Conservation (phyloP, 164 flowering plant species). For the Chimonanthus praecox region DNA sequence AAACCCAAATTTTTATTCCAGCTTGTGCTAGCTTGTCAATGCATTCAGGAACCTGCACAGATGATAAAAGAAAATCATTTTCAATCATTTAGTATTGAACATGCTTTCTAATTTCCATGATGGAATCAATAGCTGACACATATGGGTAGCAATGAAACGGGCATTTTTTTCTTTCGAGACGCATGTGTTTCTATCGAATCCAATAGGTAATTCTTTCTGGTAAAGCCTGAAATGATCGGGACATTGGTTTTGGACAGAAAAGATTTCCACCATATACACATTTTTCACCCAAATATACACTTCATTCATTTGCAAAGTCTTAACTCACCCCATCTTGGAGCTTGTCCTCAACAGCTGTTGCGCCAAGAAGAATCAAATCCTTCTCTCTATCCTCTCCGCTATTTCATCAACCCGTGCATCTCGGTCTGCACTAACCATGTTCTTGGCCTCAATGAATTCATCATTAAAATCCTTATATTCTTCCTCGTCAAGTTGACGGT, state of each 20-base stretch:
- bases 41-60: conserved; percentile 85
- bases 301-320: too few species aligned
- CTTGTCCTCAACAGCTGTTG: conserved; percentile 98
- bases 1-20: conserved; percentile 96
- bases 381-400: conserved; percentile 77
- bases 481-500: conserved; percentile 70
- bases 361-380: conserved; percentile 88
- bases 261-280: too few species aligned
- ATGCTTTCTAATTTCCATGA: neutral
- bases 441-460: conserved; percentile 76
- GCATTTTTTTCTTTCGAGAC: too few species aligned
- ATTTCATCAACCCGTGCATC: conserved; percentile 71
- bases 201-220: too few species aligned
- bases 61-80: conserved; percentile 2
- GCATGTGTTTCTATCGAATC: too few species aligned
- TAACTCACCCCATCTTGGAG: conserved; percentile 79
- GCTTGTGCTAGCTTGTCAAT: conserved; percentile 99
- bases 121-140: too few species aligned
- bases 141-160: too few species aligned
- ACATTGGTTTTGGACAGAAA: too few species aligned
- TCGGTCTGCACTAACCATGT: conserved; percentile 73
- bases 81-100: neutral
- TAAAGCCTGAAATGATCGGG: too few species aligned
- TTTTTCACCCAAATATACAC: too few species aligned
- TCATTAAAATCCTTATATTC: conserved; percentile 76